Evolutionary conservation across 2,329 filamentous ascomycete species (phyloP).

Genomic region (Periglandula ipomoeae): DNA sequence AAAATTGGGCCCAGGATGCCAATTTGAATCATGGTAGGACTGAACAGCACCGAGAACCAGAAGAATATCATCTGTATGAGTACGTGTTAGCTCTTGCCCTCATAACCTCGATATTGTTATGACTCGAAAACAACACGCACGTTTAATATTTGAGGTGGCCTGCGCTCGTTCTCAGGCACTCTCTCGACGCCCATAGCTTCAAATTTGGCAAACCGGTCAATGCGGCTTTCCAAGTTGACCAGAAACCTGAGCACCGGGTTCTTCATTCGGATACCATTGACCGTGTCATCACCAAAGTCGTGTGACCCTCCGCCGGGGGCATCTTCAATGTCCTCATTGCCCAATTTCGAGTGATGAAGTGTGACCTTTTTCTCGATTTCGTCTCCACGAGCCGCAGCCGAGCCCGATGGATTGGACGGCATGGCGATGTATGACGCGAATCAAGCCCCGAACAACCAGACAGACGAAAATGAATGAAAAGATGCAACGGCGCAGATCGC

Average conservation of each 20-base stretch:
- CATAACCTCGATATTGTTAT: background rate
- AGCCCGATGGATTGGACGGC: background rate
- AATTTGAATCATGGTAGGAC: constrained; percentile 8
- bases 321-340: background rate
- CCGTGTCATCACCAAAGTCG: background rate
- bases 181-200: constrained; percentile 7
- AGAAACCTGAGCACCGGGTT: constrained; percentile 1
- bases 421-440: too few relatives aligned
- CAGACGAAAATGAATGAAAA: background rate
- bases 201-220: constrained; percentile 3
- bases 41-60: constrained; percentile 10
- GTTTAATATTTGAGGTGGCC: constrained; percentile 4
- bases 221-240: constrained; percentile 3
- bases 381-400: background rate
- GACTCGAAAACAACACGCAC: background rate
- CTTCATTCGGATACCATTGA: background rate
- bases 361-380: background rate
- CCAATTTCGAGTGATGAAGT: background rate
- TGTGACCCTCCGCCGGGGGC: background rate
- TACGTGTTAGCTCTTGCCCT: background rate
- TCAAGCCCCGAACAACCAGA: too few relatives aligned
- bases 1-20: constrained; percentile 9
- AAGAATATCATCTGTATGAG: constrained; percentile 9
- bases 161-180: constrained; percentile 4
- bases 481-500: background rate